Conservation (phyloP, 768 basidiomycete genomes). For the Lentinula raphanica region DNA sequence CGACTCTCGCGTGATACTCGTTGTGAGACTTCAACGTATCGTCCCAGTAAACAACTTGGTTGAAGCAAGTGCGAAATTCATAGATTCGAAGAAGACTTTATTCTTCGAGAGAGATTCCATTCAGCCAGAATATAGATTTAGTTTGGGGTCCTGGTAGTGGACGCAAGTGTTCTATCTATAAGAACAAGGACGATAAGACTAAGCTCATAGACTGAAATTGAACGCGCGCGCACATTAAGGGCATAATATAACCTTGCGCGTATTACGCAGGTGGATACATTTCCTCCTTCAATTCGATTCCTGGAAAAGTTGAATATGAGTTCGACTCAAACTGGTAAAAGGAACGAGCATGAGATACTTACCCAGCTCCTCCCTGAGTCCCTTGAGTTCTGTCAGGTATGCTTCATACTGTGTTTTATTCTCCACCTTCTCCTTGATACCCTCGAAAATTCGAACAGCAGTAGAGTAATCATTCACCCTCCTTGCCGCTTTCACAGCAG, state of each 20-base stretch:
- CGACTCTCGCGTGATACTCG: too few species aligned
- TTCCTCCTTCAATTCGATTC: slow-evolving; percentile 39
- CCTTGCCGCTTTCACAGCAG: slow-evolving; percentile 80
- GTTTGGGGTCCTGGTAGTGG: too few species aligned
- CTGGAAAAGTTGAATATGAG: slow-evolving; percentile 18
- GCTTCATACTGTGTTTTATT: slow-evolving; percentile 92
- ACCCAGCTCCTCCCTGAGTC: slow-evolving; percentile 91
- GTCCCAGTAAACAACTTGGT: too few species aligned
- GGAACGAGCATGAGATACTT: slow-evolving; percentile 14
- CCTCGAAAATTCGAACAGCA: slow-evolving; percentile 94
- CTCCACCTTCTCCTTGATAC: slow-evolving; percentile 95
- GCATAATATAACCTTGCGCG: background rate
- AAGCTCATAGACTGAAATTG: too few species aligned
- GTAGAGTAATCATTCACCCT: slow-evolving; percentile 97
- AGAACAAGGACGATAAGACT: too few species aligned
- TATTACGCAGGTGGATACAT: slow-evolving; percentile 32
- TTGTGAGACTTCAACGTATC: too few species aligned
- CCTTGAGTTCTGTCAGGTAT: slow-evolving; percentile 87
- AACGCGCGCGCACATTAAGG: slow-evolving; percentile 17
- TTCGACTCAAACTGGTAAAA: background rate
- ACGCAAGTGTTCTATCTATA: too few species aligned
- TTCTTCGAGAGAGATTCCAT: too few species aligned
- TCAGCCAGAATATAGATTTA: too few species aligned
- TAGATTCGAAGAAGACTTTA: too few species aligned
- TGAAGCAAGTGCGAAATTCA: too few species aligned